phyloP scores from a whole-genome alignment of 1,284 basidiomycete genomes.

The Leccinum pallidistipes region DNA sequence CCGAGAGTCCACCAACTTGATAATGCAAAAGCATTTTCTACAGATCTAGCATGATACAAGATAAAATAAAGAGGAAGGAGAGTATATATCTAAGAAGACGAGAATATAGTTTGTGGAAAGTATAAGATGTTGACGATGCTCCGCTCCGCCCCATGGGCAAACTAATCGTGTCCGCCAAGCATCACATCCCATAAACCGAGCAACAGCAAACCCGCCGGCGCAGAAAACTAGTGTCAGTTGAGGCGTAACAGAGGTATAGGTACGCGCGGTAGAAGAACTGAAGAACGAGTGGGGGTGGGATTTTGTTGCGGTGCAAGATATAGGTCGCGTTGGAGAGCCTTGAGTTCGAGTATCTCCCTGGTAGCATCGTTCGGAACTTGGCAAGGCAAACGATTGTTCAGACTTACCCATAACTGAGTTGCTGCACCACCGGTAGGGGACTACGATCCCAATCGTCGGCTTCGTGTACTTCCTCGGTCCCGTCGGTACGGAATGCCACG shows the following conservation, averaged over 20 bases:
- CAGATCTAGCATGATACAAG: background rate
- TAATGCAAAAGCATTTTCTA: background rate
- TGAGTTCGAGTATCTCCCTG: conserved; percentile 64
- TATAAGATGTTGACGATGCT: background rate
- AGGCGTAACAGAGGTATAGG: conserved; percentile 56
- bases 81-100: background rate
- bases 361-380: background rate
- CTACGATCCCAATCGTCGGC: conserved; percentile 75
- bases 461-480: conserved; percentile 52
- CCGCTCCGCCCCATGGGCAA: background rate
- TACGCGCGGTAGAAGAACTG: conserved; percentile 44
- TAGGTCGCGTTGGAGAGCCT: conserved; percentile 57
- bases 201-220: background rate
- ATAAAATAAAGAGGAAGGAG: background rate
- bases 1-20: background rate
- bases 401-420: conserved; percentile 54
- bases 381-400: background rate
- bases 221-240: conserved; percentile 10
- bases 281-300: conserved; percentile 32
- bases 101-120: background rate
- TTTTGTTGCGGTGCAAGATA: conserved; percentile 49
- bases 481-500: conserved; percentile 55
- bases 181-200: background rate
- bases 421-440: conserved; percentile 49
- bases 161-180: background rate